Base-by-base conservation (phyloP, 768 basidiomycete genomes). In the Collybia sp. region DNA sequence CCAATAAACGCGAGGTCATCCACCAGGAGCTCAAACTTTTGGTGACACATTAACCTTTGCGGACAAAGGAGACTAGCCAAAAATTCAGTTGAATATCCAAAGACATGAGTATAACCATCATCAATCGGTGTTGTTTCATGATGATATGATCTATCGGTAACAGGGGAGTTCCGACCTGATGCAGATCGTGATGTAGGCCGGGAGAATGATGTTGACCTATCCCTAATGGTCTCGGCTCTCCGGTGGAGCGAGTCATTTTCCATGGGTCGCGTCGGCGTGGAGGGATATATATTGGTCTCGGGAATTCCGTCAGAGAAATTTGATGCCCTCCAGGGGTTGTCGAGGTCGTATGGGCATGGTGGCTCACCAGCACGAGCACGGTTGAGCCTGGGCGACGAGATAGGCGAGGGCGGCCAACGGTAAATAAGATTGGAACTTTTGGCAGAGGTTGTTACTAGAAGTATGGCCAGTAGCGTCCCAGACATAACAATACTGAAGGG, bases 1-100 rank as follows among this genome's bases (percentile, higher is more conserved):
- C 96, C 96, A 37, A 97, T 75, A 62, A 97, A 98, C 5, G 83
- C 89, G 18, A 98, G 73, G 55, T 93, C 85, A 59, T 98, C 93
- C 18, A 96, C 85, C 34, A 90, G 66, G 25, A 99, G 77, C 61
- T 95, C 93, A 59, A 96, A 97, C 58, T 91, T 91, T 62, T 92
- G 89, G 64, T 99, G 92, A 56, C 93, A 96, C 63, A 93, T 80
- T 12, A 82, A 74, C 25, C 71, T 67, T 38, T 82, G 76, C 0
- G 95, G 93, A 48, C 86, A 88, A 2, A 98, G 73, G 53, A 95
- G 68, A 37, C 76, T 77, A 18, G 90, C 88, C 25, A 98, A 73
- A 57, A 92, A 88, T 48, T 88, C 84, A 5, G 85, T 70, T 3
- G 85, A 77, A 62, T 88, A 94, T 2, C 86, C 87, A 40, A 98